Evolutionary conservation across 73 alveolate species (phyloP), one percentile per base, ranked within the genome.

Genomic region (Symbiodinium pilosum): DNA sequence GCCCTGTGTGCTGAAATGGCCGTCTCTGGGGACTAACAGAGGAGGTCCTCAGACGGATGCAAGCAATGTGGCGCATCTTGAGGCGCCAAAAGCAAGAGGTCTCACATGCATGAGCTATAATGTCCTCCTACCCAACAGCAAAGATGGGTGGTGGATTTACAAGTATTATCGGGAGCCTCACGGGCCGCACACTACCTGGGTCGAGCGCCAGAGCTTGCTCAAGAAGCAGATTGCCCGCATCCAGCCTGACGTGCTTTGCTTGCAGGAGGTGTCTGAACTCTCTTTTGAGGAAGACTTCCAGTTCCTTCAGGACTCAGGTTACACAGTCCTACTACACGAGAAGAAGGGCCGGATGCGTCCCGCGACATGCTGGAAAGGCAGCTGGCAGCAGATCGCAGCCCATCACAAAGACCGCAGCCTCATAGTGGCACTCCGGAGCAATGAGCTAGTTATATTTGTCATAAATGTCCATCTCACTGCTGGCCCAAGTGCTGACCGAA

Each of bases 61-160:
- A 7, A 8, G 52, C 30, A n/a, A 75, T 26, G 40, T n/a, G 26
- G 34, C 11, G 47, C 39, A 41, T 9, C 51, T 12, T 24, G 36
- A n/a, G 16, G 34, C 0, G 0, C 43, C 32, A 14, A 0, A n/a
- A 26, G 2, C 11, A 30, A 4, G 64, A 11, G 83, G 56, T 42
- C 73, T 92, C 98, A 73, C 92, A 18, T 73, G 91, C 69, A 81
- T 93, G 92, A 93, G 93, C 68, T 93, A 93, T 69, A 93, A 93
- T 54, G 98, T 93, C 40, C 69, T 93, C 85, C 98, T 93, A 41
- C 98, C 98, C 51, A 93, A 93, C 92, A 93, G 98, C 81, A 24
- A 91, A 32, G 98, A 93, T 30, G 98, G 98, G 39, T 93, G 98
- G 98, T 93, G 98, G 98, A 93, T 93, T 39, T 93, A 93, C 93